Base-by-base conservation (phyloP, 2,329 filamentous ascomycete species). In the Verticillium longisporum region DNA sequence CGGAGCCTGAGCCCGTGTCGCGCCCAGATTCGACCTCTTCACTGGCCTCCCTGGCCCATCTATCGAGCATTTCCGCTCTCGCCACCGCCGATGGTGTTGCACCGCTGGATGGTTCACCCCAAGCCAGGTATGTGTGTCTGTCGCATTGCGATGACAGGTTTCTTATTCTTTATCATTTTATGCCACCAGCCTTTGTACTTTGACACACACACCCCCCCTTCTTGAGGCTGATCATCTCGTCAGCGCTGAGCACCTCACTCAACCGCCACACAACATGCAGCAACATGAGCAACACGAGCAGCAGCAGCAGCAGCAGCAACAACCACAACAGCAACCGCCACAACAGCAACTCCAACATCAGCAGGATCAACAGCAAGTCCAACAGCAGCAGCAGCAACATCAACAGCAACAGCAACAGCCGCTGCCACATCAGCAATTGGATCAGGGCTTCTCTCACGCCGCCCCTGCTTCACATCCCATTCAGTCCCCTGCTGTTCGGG, bases 21-120 rank as follows among this genome's bases (percentile, higher is more conserved):
- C 75, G 78, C 65, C 79, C 79, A 26, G 78, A 75, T 66, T 81
- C 81, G 36, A 78, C 78, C 2, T 80, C 82, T 3, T 78, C 79
- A 1, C 74, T 77, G 21, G 75, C 74, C 18, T 78, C 78, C 15
- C 69, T 77, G 61, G 73, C 75, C 15, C 80, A 83, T 53, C 70
- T 83, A 45, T 75, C 80, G 9, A 76, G 74, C 37, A 77, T 83
- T 36, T 74, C 78, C 13, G 73, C 78, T 3, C 71, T 83, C 55
- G 78, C 78, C 41, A 71, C 77, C 32, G 76, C 71, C 54, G 75
- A 72, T 10, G n/a, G n/a, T 21, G 45, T 18, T 53, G 45, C 45
- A 6, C 18, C 45, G 7, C 15, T 18, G 18, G 45, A 53, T 53
- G 45, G 10, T 13, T 26, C 45, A 21, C 45, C 45, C 45, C 45